Evolutionary conservation across 139 green algal species (phyloP).

Genomic region (Coelastrella sp.): DNA sequence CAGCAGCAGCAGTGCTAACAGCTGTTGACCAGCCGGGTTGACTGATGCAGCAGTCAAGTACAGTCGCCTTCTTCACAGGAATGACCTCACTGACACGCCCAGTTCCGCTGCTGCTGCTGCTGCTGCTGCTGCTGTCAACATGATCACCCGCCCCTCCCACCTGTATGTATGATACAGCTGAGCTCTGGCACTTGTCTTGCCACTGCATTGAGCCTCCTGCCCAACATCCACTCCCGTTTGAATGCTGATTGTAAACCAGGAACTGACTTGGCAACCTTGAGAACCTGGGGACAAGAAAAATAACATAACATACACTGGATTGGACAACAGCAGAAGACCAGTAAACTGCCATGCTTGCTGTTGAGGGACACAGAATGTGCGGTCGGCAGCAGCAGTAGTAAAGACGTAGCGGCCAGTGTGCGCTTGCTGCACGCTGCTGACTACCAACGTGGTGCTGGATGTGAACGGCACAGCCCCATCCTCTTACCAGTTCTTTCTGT

Average conservation of each 20-base stretch:
- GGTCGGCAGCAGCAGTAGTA: background rate
- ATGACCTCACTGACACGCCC: too few species aligned
- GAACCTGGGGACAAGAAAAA: conserved; percentile 16
- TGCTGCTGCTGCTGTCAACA: background rate
- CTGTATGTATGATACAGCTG: conserved; percentile 27
- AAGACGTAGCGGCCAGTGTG: background rate
- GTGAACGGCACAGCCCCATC: too few species aligned
- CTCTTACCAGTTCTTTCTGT: conserved; percentile 12
- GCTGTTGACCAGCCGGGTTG: background rate
- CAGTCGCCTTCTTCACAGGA: background rate
- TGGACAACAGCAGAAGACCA: background rate
- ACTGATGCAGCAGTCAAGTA: background rate
- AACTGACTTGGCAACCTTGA: conserved; percentile 22
- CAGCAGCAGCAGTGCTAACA: background rate
- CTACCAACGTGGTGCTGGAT: too few species aligned
- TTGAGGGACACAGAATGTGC: too few species aligned
- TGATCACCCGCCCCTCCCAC: too few species aligned
- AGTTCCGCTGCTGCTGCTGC: too few species aligned
- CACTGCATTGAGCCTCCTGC: conserved; percentile 13
- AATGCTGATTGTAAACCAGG: conserved; percentile 14
- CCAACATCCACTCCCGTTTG: conserved; percentile 36
- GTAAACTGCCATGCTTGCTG: too few species aligned
- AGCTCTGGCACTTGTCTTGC: conserved; percentile 11
- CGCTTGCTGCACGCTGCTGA: too few species aligned
- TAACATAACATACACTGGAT: too few species aligned